Percentiles rank a stretch among this genome's conserved stretches.
Conservation (phyloP, 2,329 filamentous ascomycete genomes). For the Aaosphaeria arxii region DNA sequence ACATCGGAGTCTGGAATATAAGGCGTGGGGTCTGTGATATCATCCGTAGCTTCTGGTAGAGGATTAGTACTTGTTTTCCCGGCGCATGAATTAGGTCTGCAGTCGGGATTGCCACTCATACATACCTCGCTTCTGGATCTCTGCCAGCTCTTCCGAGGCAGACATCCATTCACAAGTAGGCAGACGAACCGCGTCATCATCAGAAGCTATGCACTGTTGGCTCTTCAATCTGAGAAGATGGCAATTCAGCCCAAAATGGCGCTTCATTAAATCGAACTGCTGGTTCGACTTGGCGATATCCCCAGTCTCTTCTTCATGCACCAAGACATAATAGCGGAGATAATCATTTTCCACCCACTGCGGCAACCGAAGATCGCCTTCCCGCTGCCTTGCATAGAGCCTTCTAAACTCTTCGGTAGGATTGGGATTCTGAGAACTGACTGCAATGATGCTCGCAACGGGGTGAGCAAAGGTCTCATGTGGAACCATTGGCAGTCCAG, state of each 20-base stretch:
- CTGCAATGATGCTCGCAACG: slow-evolving; percentile 89
- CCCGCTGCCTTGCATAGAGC: slow-evolving; percentile 81
- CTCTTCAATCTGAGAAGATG: slow-evolving; percentile 85
- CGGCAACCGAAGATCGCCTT: slow-evolving; percentile 70
- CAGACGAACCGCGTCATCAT: slow-evolving; percentile 83
- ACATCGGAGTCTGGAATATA: slow-evolving; percentile 92
- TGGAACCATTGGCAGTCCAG: slow-evolving; percentile 70
- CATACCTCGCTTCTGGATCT: slow-evolving; percentile 63
- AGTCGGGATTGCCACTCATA: background rate
- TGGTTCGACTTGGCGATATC: slow-evolving; percentile 87
- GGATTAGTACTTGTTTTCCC: background rate
- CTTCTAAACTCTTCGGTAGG: slow-evolving; percentile 85
- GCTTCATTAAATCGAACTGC: slow-evolving; percentile 97
- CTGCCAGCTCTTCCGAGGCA: slow-evolving; percentile 76
- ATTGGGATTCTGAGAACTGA: slow-evolving; percentile 79
- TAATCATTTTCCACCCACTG: slow-evolving; percentile 90
- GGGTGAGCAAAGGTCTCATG: slow-evolving; percentile 95
- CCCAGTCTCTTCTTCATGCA: slow-evolving; percentile 94
- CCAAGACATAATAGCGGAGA: slow-evolving; percentile 89
- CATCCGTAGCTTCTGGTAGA: slow-evolving; percentile 59
- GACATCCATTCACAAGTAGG: slow-evolving; percentile 87
- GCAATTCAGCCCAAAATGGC: slow-evolving; percentile 94
- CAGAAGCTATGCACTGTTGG: slow-evolving; percentile 79
- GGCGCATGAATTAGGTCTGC: background rate
- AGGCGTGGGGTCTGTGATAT: slow-evolving; percentile 67